These are phyloP conservation scores for Boletus bicolor DNA, from an alignment of 768 basidiomycete genomes.

Conservation along the genomic window DNA sequence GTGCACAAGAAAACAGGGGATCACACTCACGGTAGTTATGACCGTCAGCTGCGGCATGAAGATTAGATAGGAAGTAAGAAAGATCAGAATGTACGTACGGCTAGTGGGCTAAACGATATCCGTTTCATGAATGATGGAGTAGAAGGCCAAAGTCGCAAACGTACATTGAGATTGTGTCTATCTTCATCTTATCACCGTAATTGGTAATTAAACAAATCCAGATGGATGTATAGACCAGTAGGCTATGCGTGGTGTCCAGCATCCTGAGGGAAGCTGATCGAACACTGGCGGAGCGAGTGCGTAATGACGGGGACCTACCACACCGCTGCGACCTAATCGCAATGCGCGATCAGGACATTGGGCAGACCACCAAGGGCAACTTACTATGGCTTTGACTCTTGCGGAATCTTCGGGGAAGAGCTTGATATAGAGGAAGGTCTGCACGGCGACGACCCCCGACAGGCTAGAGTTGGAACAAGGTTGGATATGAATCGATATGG, in stretches of 20 bases:
- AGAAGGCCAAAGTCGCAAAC: background rate
- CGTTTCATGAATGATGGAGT: background rate
- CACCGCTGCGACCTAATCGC: slow-evolving; percentile 24
- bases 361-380: background rate
- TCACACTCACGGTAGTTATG: slow-evolving; percentile 28
- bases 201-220: slow-evolving; percentile 44
- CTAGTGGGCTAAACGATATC: slow-evolving; percentile 20
- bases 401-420: slow-evolving; percentile 26
- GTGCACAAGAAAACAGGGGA: too few relatives aligned
- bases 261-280: slow-evolving; percentile 9
- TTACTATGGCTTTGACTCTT: slow-evolving; percentile 23
- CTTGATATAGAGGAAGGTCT: slow-evolving; percentile 29
- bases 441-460: slow-evolving; percentile 28
- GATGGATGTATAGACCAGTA: slow-evolving; percentile 38
- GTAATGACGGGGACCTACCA: slow-evolving; percentile 16
- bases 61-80: background rate
- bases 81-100: slow-evolving; percentile 17
- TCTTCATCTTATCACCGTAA: slow-evolving; percentile 38
- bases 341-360: background rate
- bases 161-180: slow-evolving; percentile 47
- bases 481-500: background rate
- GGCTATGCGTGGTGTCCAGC: slow-evolving; percentile 41
- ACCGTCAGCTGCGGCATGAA: slow-evolving; percentile 24
- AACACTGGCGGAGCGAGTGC: background rate
- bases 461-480: slow-evolving; percentile 14